Conservation (phyloP, 169 alveolate species). For the Cryptosporidium ubiquitum region DNA sequence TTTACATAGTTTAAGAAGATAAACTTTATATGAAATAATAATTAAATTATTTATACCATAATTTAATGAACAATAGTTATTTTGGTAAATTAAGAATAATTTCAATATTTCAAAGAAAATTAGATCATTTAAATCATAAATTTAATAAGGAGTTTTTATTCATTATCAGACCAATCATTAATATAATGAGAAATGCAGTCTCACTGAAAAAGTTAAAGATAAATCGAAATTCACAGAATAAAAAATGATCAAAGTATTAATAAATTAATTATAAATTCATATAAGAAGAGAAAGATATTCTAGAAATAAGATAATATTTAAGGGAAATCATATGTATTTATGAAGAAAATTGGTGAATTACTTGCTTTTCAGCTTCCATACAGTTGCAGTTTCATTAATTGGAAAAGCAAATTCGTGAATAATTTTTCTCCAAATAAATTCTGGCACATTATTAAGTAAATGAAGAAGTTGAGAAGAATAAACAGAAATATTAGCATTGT, state of each 20-base stretch:
- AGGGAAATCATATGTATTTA: neutral
- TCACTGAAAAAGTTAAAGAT: no score
- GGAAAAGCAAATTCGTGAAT: conserved; percentile 72
- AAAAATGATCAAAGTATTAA: neutral
- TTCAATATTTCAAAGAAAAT: no score
- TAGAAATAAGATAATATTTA: neutral
- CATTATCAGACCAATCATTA: no score
- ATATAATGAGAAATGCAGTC: no score
- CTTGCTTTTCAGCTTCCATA: conserved; percentile 56
- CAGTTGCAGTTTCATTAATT: conserved; percentile 69
- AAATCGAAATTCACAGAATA: no score
- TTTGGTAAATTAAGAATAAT: no score
- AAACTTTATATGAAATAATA: conserved; percentile 1
- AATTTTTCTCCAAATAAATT: conserved; percentile 63
- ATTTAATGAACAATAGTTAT: no score
- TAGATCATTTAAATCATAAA: no score
- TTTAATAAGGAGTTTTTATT: no score
- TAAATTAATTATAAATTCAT: no score
- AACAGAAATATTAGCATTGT: neutral
- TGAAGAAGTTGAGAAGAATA: conserved; percentile 9
- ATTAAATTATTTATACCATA: no score
- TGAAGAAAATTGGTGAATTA: neutral
- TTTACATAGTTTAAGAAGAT: conserved; percentile 31
- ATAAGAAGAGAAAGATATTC: neutral
- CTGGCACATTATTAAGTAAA: conserved; percentile 56